Evolutionary conservation across 371 early-diverging fungal species (phyloP), one percentile per base, ranked within the genome.

Genomic region (Zychaea mexicana): DNA sequence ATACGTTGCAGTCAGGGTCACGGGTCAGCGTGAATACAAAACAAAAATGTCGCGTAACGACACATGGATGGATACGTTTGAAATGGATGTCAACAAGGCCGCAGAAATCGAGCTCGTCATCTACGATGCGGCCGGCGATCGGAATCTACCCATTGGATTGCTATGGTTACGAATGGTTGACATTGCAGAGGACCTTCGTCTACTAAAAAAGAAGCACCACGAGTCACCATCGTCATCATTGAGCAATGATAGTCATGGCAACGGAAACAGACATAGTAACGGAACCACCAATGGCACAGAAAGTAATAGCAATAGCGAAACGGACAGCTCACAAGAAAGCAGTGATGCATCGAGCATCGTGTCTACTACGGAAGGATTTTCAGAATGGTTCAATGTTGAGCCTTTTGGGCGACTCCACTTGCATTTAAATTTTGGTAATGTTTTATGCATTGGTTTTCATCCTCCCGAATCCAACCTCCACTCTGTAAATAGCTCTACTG

Each of bases 331-430:
- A 1, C 9, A 24, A 9, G 38, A 36, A 17, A 24, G 26, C 26
- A n/a, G n/a, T 49, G n/a, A 6, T 49, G 10, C 49, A 3, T 49
- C 49, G 12, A 49, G 49, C 24, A 49, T 49, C 10, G 26, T 49
- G 10, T 49, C 49, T 13, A 24, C 49, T 22, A 49, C 49, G 12
- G 49, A 49, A 12, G 49, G 49, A 24, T 83, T 92, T 33, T 81
- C 85, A 26, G 86, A 84, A 52, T 92, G 92, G 88, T 91, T 94
- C 70, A 95, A 97, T 63, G 86, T 97, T 60, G 97, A 96, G 69
- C 96, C 97, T 22, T 85, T 88, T 39, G 98, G 98, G n/a, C 90
- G 92, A 70, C 74, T 97, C 26, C 82, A 77, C 56, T 73, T 96
- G 53, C 84, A 88, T 72, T 74, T 95, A 62, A 88, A 90, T 71